Conservation (phyloP, 345 rosid genomes). For the Populus simonii region DNA sequence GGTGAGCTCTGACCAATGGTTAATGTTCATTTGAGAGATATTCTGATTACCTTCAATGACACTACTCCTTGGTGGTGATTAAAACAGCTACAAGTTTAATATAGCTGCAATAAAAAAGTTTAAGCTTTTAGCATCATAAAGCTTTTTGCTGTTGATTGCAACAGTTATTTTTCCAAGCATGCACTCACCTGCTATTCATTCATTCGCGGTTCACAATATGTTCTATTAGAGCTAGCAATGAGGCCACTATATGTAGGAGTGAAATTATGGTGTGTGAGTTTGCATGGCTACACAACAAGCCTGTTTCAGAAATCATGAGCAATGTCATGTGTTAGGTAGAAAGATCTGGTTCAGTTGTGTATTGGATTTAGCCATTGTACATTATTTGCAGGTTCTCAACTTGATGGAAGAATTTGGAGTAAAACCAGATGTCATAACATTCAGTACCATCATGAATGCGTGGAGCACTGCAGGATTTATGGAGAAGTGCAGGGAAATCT, state of each 20-base stretch:
- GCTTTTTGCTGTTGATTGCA: not conserved
- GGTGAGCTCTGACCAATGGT: conserved; percentile 29
- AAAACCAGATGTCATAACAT: conserved; percentile 61
- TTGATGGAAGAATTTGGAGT: conserved; percentile 54
- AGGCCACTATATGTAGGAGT: no score
- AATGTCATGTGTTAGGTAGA: not conserved
- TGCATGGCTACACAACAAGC: not conserved
- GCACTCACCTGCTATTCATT: not conserved
- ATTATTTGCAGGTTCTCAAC: conserved; percentile 45
- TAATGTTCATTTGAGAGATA: not conserved
- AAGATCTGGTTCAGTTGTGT: not conserved
- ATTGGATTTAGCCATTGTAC: not conserved
- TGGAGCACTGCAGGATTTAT: conserved; percentile 74
- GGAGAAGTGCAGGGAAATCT: conserved; percentile 56
- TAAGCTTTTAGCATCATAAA: not conserved
- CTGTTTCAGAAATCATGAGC: not conserved
- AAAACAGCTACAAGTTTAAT: not conserved
- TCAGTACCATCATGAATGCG: conserved; percentile 65
- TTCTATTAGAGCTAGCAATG: no score
- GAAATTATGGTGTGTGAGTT: no score
- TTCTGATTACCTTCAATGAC: not conserved
- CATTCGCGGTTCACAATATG: no score
- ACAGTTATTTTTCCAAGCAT: not conserved
- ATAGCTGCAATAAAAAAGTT: not conserved
- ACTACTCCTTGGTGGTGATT: not conserved